A percentile compares a stretch with the other conserved stretches of the same genome.
phyloP scores from a whole-genome alignment of 495 filamentous ascomycete species.

The Penicillium taxi region DNA sequence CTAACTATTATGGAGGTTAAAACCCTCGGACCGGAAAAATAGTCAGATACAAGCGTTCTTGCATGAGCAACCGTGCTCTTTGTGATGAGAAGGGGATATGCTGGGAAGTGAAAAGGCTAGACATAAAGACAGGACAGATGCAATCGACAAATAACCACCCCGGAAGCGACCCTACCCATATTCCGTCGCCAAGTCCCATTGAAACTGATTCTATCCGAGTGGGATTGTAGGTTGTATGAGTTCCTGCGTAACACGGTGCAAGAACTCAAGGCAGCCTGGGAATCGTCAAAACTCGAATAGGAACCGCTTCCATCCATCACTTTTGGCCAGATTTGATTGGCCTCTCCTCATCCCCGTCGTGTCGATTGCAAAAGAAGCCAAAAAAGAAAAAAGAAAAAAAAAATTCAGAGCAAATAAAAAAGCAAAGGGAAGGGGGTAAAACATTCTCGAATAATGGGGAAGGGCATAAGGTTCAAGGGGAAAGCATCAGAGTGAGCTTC shows the following conservation, averaged over 20 bases:
- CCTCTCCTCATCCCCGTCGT: conserved; percentile 23
- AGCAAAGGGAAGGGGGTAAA: conserved; percentile 13
- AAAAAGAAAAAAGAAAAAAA: too few relatives aligned
- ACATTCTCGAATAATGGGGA: conserved; percentile 7
- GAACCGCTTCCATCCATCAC: conserved; percentile 6
- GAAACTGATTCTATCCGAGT: conserved; percentile 6
- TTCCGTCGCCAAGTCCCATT: conserved; percentile 41
- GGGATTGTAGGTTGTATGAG: conserved; percentile 1
- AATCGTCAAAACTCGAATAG: conserved; percentile 10
- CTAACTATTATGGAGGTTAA: too few relatives aligned
- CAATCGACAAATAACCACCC: conserved; percentile 44
- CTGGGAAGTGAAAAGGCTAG: conserved; percentile 6
- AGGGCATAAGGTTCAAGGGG: conserved; percentile 9
- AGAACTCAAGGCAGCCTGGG: conserved; percentile 9
- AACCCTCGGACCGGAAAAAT: too few relatives aligned
- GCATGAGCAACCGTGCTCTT: too few relatives aligned
- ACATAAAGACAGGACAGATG: conserved; percentile 22
- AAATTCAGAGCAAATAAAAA: too few relatives aligned
- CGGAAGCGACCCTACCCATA: conserved; percentile 46
- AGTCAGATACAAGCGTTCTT: too few relatives aligned
- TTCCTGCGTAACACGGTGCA: conserved; percentile 7
- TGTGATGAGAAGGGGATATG: too few relatives aligned
- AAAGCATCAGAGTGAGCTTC: conserved; percentile 14
- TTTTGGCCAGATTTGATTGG: conserved; percentile 7
- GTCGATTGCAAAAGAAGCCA: too few relatives aligned